Base-by-base conservation (phyloP, 2,329 filamentous ascomycete species). In the Sporothrix luriei region DNA sequence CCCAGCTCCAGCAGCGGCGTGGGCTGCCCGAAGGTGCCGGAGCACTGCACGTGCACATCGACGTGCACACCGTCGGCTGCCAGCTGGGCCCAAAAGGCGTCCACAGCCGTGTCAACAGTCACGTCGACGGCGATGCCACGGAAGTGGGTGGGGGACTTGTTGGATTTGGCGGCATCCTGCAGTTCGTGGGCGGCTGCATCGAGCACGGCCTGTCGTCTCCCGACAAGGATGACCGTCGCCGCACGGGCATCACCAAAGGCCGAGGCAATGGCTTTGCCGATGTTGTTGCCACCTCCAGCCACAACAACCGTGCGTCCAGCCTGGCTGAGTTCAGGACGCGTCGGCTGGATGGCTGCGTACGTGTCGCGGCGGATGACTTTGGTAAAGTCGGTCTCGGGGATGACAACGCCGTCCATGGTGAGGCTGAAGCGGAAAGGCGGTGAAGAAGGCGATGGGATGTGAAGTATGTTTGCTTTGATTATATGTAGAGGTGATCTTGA, bases 301-400 rank as follows among this genome's bases (percentile, higher is more conserved):
- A 73, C n/a, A 11, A 72, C 64, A 2, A 73, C 72, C 2, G 84
- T 88, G n/a, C 77, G 75, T n/a, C 81, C 81, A 0, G 76, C 74
- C 59, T 84, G 81, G 5, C 76, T 80, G 11, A 83, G 74, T 70
- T 80, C 78, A 0, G 79, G 78, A 0, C 78, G 77, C 0, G 72
- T 57, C 2, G 81, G 77, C 0, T 75, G 77, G 71, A 84, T 81
- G 69, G 76, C 72, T 0, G 77, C 73, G 70, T 84, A 83, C 0
- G 78, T 71, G 33, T 74, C 71, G 0, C 71, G 76, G 73, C 81
- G 80, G 29, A 55, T 46, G 29, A 29, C 51, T 10, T 48, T 48
- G 4, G 70, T 73, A 16, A 73, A 62, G 46, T 68, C 14, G 21
- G 62, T 69, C 10, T 33, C 40, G 13, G 26, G 19, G 14, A 49